Percentiles rank a stretch among this genome's conserved stretches.
phyloP scores from a whole-genome alignment of 2,329 filamentous ascomycete species.

The Rhynchosporium graminicola region DNA sequence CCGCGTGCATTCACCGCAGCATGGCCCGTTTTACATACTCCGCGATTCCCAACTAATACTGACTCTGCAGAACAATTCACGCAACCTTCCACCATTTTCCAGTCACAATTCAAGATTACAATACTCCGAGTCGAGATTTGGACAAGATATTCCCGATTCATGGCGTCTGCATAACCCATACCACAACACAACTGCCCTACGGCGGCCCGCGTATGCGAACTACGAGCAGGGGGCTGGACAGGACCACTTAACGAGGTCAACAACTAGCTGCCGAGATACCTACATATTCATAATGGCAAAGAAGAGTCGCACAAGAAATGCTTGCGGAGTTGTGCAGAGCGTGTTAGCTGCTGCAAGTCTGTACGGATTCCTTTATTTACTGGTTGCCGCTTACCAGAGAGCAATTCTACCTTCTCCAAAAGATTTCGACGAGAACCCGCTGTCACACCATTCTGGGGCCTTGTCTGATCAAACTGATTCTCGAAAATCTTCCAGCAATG shows the following conservation, averaged over 20 bases:
- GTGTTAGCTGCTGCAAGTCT: constrained; percentile 35
- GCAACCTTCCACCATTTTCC: constrained; percentile 25
- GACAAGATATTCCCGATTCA: constrained; percentile 21
- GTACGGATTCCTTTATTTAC: constrained; percentile 37
- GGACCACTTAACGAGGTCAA: not conserved
- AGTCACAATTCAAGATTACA: not conserved
- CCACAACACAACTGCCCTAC: constrained; percentile 8
- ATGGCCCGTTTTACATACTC: constrained; percentile 18
- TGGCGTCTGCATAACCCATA: constrained; percentile 26
- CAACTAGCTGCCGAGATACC: not conserved
- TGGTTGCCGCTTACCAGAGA: constrained; percentile 34
- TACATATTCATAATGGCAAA: constrained; percentile 34
- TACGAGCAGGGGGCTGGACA: not conserved
- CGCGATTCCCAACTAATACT: constrained; percentile 18
- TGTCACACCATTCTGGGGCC: constrained; percentile 24
- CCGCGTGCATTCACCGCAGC: not conserved
- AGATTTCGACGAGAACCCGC: constrained; percentile 34
- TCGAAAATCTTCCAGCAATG: constrained; percentile 27
- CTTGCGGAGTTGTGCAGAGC: constrained; percentile 37
- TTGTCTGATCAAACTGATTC: constrained; percentile 19
- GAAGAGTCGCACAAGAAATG: constrained; percentile 32
- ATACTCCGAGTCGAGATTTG: constrained; percentile 1
- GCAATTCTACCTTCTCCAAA: constrained; percentile 34
- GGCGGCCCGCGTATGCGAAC: not conserved
- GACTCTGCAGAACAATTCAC: constrained; percentile 18